Conservation (phyloP, 495 filamentous ascomycete species). For the Hyaloscypha hepaticicola region DNA sequence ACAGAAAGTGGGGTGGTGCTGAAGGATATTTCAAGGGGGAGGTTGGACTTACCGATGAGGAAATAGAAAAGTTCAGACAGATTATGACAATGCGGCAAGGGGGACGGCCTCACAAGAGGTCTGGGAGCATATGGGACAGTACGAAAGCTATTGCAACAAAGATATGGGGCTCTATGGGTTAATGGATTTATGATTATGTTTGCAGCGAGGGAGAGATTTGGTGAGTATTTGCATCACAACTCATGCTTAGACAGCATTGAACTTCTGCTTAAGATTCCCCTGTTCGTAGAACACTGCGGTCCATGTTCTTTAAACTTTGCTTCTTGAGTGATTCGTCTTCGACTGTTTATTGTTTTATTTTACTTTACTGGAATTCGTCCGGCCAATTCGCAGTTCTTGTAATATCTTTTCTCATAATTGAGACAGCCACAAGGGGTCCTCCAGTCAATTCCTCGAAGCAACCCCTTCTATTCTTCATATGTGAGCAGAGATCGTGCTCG, state of each 20-base stretch:
- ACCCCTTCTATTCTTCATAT: slow-evolving; percentile 36
- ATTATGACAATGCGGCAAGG: slow-evolving; percentile 15
- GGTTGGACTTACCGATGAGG: slow-evolving; percentile 32
- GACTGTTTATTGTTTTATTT: neutral
- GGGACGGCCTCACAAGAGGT: neutral
- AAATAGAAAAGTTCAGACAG: slow-evolving; percentile 33
- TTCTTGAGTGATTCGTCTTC: neutral
- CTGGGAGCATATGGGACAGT: neutral
- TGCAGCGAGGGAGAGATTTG: neutral
- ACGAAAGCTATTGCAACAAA: neutral
- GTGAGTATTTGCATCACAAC: neutral
- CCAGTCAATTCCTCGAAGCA: slow-evolving; percentile 48
- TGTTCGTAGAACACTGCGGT: too few species aligned
- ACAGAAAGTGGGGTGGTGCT: slow-evolving; percentile 35
- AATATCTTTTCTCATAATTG: too few species aligned
- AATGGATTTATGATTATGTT: neutral
- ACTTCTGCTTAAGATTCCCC: neutral
- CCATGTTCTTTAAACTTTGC: too few species aligned
- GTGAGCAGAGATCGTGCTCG: slow-evolving; percentile 40
- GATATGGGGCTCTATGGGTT: slow-evolving; percentile 2
- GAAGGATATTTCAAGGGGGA: slow-evolving; percentile 37
- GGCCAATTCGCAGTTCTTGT: too few species aligned
- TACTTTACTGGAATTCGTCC: too few species aligned
- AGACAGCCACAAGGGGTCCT: too few species aligned
- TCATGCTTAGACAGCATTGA: neutral